phyloP scores from a whole-genome alignment of 1,284 basidiomycete species.

The Apiotrichum domesticum region DNA sequence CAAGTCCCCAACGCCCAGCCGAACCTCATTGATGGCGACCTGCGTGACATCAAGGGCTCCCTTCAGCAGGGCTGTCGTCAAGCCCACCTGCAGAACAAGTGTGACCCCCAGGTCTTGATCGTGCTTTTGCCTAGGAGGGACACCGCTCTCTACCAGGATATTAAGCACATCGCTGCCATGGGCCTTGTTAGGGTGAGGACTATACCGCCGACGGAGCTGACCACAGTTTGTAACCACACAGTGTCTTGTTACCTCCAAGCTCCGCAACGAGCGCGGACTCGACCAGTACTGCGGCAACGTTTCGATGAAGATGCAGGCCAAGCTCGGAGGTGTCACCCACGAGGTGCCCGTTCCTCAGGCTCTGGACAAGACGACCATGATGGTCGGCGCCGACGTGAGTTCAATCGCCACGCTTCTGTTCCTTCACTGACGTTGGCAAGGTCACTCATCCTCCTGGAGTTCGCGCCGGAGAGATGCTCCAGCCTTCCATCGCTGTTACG shows the following conservation, averaged over 20 bases:
- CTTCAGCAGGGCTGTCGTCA: constrained; percentile 24
- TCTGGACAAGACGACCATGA: constrained; percentile 45
- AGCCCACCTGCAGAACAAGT: constrained; percentile 29
- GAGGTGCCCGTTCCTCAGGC: constrained; percentile 24
- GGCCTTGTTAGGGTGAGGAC: constrained; percentile 9
- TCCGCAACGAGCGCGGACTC: constrained; percentile 37
- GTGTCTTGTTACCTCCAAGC: constrained; percentile 44
- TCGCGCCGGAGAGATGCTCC: constrained; percentile 31
- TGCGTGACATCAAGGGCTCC: not conserved
- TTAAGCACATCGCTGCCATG: constrained; percentile 42
- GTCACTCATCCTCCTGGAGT: constrained; percentile 12
- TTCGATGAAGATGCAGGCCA: constrained; percentile 47
- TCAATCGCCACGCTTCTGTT: too few relatives aligned
- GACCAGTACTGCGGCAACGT: constrained; percentile 49
- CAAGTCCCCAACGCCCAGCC: constrained; percentile 28
- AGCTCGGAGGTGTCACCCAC: constrained; percentile 51
- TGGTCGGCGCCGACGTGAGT: constrained; percentile 47
- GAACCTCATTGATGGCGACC: constrained; percentile 7
- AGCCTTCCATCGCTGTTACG: constrained; percentile 49
- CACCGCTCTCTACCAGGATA: constrained; percentile 40
- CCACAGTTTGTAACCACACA: constrained; percentile 26
- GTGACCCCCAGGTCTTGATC: constrained; percentile 42
- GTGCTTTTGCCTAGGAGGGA: constrained; percentile 41
- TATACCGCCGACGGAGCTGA: not conserved
- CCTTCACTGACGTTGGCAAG: too few relatives aligned